Evolutionary conservation across 2,329 filamentous ascomycete species (phyloP).

Genomic region (Botrytis paeoniae): DNA sequence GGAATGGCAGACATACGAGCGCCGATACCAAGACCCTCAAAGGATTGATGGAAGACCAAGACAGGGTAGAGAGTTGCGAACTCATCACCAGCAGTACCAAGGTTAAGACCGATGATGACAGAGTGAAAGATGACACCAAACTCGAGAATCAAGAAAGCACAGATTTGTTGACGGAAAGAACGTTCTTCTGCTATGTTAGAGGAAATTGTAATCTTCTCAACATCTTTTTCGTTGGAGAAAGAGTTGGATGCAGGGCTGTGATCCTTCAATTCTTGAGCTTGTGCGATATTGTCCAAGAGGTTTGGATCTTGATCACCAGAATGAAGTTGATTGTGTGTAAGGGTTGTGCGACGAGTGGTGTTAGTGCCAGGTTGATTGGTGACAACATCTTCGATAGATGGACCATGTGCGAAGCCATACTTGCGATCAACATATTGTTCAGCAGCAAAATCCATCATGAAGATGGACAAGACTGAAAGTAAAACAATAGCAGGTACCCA

Average conservation of each 20-base stretch:
- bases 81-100: conserved; percentile 56
- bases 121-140: conserved; percentile 59
- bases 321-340: conserved; percentile 42
- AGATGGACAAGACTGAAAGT: conserved; percentile 53
- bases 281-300: conserved; percentile 26
- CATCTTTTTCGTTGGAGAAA: conserved; percentile 28
- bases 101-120: conserved; percentile 60
- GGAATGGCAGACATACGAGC: conserved; percentile 57
- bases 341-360: conserved; percentile 1
- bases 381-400: conserved; percentile 31
- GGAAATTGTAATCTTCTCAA: conserved; percentile 21
- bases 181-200: conserved; percentile 30
- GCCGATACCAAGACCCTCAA: conserved; percentile 61
- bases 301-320: conserved; percentile 42
- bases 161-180: conserved; percentile 44
- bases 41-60: conserved; percentile 61
- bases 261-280: conserved; percentile 27
- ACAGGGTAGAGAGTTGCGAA: conserved; percentile 58
- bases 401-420: conserved; percentile 33
- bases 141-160: conserved; percentile 44
- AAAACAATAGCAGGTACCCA: conserved; percentile 44
- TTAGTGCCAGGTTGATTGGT: conserved; percentile 26
- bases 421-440: conserved; percentile 45
- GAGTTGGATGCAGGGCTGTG: background rate
- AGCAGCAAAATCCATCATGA: conserved; percentile 60